phyloP scores from a whole-genome alignment of 805 yeast genomes.

The Wickerhamomyces strasburgensis region DNA sequence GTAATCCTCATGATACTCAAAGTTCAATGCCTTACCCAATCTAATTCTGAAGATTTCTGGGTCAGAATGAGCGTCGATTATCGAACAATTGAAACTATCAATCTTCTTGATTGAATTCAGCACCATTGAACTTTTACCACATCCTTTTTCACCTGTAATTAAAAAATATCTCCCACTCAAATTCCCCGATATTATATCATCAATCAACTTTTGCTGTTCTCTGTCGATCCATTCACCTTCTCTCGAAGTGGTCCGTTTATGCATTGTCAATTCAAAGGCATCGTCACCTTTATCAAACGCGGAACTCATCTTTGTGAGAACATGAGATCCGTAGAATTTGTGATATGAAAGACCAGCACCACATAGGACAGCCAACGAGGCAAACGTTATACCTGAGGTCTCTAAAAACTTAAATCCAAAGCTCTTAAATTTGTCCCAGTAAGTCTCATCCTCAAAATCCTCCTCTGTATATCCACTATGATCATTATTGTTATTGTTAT shows the following conservation, averaged over 20 bases:
- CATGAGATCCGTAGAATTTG: conserved; percentile 51
- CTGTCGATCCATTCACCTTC: conserved; percentile 63
- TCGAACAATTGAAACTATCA: conserved; percentile 58
- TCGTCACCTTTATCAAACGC: conserved; percentile 70
- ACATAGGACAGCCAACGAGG: conserved; percentile 64
- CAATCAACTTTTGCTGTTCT: conserved; percentile 59
- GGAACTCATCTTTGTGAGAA: conserved; percentile 54
- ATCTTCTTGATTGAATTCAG: conserved; percentile 64
- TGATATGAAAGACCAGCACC: conserved; percentile 72
- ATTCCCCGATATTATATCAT: conserved; percentile 62
- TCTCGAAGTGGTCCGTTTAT: conserved; percentile 32
- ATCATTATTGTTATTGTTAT: conserved; percentile 7
- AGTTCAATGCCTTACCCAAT: conserved; percentile 69
- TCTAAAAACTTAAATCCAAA: conserved; percentile 45
- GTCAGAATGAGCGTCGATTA: conserved; percentile 80
- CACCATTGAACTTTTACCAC: conserved; percentile 76
- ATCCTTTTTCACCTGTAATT: conserved; percentile 79
- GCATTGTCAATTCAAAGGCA: conserved; percentile 55
- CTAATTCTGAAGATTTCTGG: conserved; percentile 77
- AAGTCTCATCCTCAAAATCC: conserved; percentile 9
- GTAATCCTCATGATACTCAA: conserved; percentile 73
- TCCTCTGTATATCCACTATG: conserved; percentile 11
- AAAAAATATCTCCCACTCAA: conserved; percentile 64
- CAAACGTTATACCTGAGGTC: conserved; percentile 66
- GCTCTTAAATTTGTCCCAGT: conserved; percentile 14